Evolutionary conservation across 2,329 filamentous ascomycete genomes (phyloP), one percentile per base, ranked within the genome.

Genomic region (Phoma sp.): DNA sequence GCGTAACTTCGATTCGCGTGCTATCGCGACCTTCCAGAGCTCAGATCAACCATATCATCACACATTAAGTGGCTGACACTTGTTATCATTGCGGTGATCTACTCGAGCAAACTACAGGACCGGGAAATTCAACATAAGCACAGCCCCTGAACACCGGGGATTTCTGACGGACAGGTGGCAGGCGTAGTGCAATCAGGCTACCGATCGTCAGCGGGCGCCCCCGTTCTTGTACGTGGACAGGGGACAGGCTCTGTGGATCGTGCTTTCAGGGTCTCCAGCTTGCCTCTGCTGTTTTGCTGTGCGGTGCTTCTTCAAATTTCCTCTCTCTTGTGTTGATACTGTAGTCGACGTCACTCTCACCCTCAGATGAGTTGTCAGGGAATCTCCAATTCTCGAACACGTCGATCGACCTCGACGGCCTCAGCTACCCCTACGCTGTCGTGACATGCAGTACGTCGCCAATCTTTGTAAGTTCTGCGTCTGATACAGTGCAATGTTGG

Each of bases 401-500:
- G 22, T 35, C 22, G 2, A 9, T 33, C 8, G 10, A 15, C 25
- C 29, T 41, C n/a, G 4, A 37, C 17, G 6, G 6, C 31, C 6
- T 25, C 12, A 15, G 33, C 33, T 27, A 19, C 17, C 32, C 48
- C 38, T 51, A 43, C 24, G 38, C 24, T 27, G 50, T 49, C 15
- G 43, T 49, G 38, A 36, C 40, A 40, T 45, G 47, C 52, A 51
- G 52, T 31, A 43, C 41, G 3, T 55, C 41, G 46, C 46, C 36
- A 46, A 55, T 55, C 52, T 55, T 21, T 55, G 52, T 55, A 51
- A 55, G 46, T 36, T 46, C 38, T 50, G 41, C 37, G 25, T 51
- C 41, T 51, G 19, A 13, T 51, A 31, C 44, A 57, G 59, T 62
- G 57, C 54, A 39, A 62, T 62, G 59, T 62, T 62, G 44, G 29